A percentile compares a stretch with the other conserved stretches of the same genome.
These are phyloP conservation scores for Pseudocercospora eumusae DNA, from an alignment of 2,329 filamentous ascomycete species.

Conservation along the genomic window DNA sequence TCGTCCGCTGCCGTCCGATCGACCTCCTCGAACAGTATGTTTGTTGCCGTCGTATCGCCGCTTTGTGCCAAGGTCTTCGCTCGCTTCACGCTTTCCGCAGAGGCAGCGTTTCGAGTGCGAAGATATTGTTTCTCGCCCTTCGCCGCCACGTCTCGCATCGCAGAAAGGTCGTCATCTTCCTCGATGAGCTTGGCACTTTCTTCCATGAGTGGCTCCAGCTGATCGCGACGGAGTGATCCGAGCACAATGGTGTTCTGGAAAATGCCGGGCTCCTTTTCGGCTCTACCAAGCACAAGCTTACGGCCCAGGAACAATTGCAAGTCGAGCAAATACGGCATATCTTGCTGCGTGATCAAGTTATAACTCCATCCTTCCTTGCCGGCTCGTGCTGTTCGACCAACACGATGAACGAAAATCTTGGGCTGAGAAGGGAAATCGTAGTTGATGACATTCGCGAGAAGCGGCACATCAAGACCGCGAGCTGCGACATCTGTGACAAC, in stretches of 20 bases:
- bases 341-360: constrained; percentile 82
- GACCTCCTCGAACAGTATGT: constrained; percentile 69
- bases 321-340: constrained; percentile 89
- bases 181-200: constrained; percentile 77
- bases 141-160: constrained; percentile 69
- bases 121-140: constrained; percentile 95
- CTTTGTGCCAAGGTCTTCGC: constrained; percentile 74
- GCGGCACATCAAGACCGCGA: constrained; percentile 94
- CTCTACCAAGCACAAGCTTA: constrained; percentile 72
- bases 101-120: constrained; percentile 85
- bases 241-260: constrained; percentile 83
- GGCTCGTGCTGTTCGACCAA: constrained; percentile 92
- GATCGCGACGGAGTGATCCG: constrained; percentile 71
- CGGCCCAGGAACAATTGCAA: constrained; percentile 92
- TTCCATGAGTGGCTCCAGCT: constrained; percentile 74
- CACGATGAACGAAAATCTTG: constrained; percentile 94
- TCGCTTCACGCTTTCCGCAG: constrained; percentile 84
- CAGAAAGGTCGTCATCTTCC: constrained; percentile 71
- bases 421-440: constrained; percentile 97
- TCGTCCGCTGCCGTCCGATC: constrained; percentile 58
- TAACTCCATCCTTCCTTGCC: constrained; percentile 93
- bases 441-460: constrained; percentile 96
- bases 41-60: constrained; percentile 70
- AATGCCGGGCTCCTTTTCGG: constrained; percentile 60
- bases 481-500: constrained; percentile 97